These are phyloP conservation scores for Psidium friedrichsthalianum DNA, from an alignment of 345 rosid species.

Conservation along the genomic window DNA sequence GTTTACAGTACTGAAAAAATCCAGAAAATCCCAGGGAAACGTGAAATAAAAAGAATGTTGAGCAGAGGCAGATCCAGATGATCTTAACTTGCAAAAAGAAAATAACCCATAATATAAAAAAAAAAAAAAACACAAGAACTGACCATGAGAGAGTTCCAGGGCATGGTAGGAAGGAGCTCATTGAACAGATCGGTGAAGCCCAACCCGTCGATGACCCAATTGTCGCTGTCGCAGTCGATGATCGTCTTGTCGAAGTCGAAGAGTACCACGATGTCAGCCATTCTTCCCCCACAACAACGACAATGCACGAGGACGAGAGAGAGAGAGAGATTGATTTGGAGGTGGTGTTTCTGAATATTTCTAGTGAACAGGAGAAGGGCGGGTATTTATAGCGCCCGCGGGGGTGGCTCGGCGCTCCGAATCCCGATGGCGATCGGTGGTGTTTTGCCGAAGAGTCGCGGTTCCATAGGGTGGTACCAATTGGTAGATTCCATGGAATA, in stretches of 20 bases:
- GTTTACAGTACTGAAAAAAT: background rate
- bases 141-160: conserved; percentile 90
- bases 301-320: background rate
- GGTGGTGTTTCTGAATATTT: background rate
- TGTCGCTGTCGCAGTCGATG: conserved; percentile 79
- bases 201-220: conserved; percentile 68
- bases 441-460: background rate
- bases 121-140: background rate
- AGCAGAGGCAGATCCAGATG: background rate
- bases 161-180: conserved; percentile 81
- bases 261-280: conserved; percentile 46
- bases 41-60: background rate
- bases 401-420: too few species aligned
- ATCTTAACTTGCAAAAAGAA: background rate
- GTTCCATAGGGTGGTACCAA: background rate
- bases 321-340: background rate
- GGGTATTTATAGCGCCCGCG: background rate
- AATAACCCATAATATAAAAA: background rate
- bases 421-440: too few species aligned
- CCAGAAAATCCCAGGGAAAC: too few species aligned
- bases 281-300: background rate
- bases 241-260: conserved; percentile 90
- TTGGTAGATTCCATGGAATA: conserved; percentile 28
- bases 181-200: conserved; percentile 69
- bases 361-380: background rate